Percentiles rank a stretch among this genome's conserved stretches.
phyloP scores from a whole-genome alignment of 345 rosid species.

The Dimocarpus longan region DNA sequence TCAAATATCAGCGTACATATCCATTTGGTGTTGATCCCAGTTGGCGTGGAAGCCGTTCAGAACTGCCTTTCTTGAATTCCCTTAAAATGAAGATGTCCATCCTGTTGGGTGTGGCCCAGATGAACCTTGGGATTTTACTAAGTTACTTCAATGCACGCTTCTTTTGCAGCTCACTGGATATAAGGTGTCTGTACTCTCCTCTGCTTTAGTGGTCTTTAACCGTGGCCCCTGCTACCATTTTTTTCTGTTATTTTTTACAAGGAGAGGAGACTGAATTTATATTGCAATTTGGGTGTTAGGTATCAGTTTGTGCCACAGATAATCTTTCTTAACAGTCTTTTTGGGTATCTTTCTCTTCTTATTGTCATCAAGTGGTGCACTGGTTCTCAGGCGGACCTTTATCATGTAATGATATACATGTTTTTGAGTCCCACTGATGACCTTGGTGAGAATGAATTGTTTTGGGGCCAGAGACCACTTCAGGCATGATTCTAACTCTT shows the following conservation, averaged over 20 bases:
- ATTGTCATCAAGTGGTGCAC: slow-evolving; percentile 95
- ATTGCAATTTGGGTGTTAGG: slow-evolving; percentile 50
- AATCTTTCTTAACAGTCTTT: slow-evolving; percentile 89
- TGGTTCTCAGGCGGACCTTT: slow-evolving; percentile 97
- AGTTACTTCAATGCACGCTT: slow-evolving; percentile 93
- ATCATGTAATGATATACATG: slow-evolving; percentile 99
- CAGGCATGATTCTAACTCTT: slow-evolving; percentile 54
- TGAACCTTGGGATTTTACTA: slow-evolving; percentile 84
- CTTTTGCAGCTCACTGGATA: slow-evolving; percentile 70
- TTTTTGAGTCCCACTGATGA: slow-evolving; percentile 93
- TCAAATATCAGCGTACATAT: slow-evolving; percentile 80
- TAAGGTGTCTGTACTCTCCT: slow-evolving; percentile 50
- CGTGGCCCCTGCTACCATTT: slow-evolving; percentile 2
- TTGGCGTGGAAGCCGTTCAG: slow-evolving; percentile 99
- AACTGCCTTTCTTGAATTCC: slow-evolving; percentile 91
- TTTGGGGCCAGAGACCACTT: slow-evolving; percentile 93
- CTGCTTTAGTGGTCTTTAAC: not conserved
- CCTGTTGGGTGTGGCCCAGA: slow-evolving; percentile 86
- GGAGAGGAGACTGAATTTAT: slow-evolving; percentile 23
- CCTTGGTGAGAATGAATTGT: slow-evolving; percentile 87
- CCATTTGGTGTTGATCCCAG: slow-evolving; percentile 99
- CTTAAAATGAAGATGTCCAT: slow-evolving; percentile 99
- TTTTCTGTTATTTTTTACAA: not conserved
- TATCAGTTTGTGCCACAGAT: slow-evolving; percentile 97
- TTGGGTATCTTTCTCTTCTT: slow-evolving; percentile 94